Conservation (phyloP, 768 basidiomycete species). For the Amanita subjunquillea region DNA sequence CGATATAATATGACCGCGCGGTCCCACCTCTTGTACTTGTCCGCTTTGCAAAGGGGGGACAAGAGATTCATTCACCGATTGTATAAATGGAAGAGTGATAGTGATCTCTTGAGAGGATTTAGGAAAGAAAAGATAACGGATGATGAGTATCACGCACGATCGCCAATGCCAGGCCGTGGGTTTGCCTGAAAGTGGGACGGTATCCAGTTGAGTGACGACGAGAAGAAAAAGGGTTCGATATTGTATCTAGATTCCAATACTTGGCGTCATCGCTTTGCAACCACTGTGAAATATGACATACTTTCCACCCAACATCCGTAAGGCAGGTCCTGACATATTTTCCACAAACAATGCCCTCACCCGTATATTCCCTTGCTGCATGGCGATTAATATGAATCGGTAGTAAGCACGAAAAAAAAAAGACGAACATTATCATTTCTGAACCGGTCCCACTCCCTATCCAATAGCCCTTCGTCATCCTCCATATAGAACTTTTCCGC, state of each 20-base stretch:
- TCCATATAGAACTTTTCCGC: constrained; percentile 12
- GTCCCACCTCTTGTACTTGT: constrained; percentile 1
- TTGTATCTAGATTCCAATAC: constrained; percentile 26
- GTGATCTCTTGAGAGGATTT: constrained; percentile 38
- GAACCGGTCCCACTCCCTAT: constrained; percentile 27
- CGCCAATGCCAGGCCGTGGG: constrained; percentile 26
- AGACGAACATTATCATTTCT: constrained; percentile 22
- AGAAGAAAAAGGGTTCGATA: constrained; percentile 61
- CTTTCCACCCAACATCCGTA: constrained; percentile 55
- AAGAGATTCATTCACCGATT: constrained; percentile 22
- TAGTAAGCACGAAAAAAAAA: not conserved
- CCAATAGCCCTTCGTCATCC: constrained; percentile 7
- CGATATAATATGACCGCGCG: not conserved
- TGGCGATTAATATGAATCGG: not conserved
- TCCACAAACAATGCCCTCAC: constrained; percentile 46
- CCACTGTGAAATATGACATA: constrained; percentile 12
- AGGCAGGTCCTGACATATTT: constrained; percentile 37
- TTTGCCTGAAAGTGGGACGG: constrained; percentile 55
- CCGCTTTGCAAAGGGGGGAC: constrained; percentile 6
- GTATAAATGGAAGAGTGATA: constrained; percentile 43
- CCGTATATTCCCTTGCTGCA: constrained; percentile 23
- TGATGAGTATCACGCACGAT: constrained; percentile 30
- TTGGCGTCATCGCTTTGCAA: not conserved
- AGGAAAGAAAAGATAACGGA: not conserved
- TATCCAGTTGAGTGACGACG: constrained; percentile 58